Evolutionary conservation across 495 filamentous ascomycete species (phyloP).

Genomic region (Thozetella sp.): DNA sequence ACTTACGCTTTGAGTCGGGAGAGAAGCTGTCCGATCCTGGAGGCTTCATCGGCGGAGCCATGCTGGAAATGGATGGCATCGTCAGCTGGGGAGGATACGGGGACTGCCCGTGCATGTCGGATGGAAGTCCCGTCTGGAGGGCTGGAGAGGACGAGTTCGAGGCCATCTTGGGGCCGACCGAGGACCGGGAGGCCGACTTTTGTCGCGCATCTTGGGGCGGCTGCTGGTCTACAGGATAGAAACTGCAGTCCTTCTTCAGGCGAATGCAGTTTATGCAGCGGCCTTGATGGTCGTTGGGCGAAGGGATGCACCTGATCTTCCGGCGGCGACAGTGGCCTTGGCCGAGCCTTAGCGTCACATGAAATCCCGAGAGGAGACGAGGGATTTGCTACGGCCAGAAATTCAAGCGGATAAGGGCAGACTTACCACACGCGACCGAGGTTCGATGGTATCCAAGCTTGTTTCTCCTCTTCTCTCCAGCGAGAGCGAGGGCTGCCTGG

Average conservation of each 20-base stretch:
- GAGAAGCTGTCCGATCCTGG: constrained; percentile 35
- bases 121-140: constrained; percentile 40
- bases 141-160: constrained; percentile 52
- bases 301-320: constrained; percentile 91
- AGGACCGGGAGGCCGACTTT: constrained; percentile 37
- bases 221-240: constrained; percentile 89
- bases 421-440: constrained; percentile 96
- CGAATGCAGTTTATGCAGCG: constrained; percentile 96
- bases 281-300: constrained; percentile 74
- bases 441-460: constrained; percentile 97
- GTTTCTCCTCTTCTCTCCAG: constrained; percentile 87
- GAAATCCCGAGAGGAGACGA: neutral
- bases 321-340: constrained; percentile 90
- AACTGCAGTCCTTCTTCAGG: constrained; percentile 94
- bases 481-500: constrained; percentile 38
- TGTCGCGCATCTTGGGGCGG: constrained; percentile 49
- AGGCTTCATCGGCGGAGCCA: constrained; percentile 46
- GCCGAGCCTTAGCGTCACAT: constrained; percentile 12
- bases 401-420: constrained; percentile 9
- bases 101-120: constrained; percentile 41
- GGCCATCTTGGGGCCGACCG: constrained; percentile 36
- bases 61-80: constrained; percentile 49
- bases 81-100: constrained; percentile 46
- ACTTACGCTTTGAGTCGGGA: constrained; percentile 41
- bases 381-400: neutral